Base-by-base conservation (phyloP, 2,329 filamentous ascomycete species). In the Pseudogymnoascus sp. region DNA sequence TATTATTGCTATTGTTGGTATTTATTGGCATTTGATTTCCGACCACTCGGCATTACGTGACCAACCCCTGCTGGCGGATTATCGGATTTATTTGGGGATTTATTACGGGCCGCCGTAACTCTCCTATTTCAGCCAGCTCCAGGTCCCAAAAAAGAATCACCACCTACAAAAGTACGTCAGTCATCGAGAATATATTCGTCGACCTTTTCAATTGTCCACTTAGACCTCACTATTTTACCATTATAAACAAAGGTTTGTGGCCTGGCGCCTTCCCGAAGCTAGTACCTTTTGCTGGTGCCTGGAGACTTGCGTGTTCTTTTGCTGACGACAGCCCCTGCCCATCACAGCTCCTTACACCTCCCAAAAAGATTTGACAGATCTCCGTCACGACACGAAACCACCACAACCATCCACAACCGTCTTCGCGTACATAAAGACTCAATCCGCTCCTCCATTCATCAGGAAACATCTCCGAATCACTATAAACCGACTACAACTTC, bases 311-410 rank as follows among this genome's bases (percentile, higher is more conserved):
- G 42, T 47, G 42, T 47, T 26, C 21, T 19, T 47, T 47, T 47
- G 42, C 42, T 47, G 42, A 47, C 42, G 6, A 24, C 42, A 26
- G 42, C 42, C 42, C 42, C 42, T 47, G 42, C 42, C 1, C 42
- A 47, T 47, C 42, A 47, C 42, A 47, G 42, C 42, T 47, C 42
- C 42, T 16, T 26, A 6, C 19, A 47, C 42, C 42, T 47, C 24
- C 42, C 42, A 47, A 47, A 47, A 47, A 47, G 42, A 47, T 47
- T 47, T 47, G 42, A 47, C 42, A 47, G 42, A 47, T 47, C 42
- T 47, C 42, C 42, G 2, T 47, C 42, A 47, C 19, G 42, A 26
- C 42, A 47, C 42, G 42, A 47, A 47, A 47, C 24, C 6, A 47
- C 42, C 24, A 47, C 42, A 47, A 47, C 13, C 42, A 24, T 47